Conservation (phyloP, 345 rosid species). For the Sisymbrium altissimum region DNA sequence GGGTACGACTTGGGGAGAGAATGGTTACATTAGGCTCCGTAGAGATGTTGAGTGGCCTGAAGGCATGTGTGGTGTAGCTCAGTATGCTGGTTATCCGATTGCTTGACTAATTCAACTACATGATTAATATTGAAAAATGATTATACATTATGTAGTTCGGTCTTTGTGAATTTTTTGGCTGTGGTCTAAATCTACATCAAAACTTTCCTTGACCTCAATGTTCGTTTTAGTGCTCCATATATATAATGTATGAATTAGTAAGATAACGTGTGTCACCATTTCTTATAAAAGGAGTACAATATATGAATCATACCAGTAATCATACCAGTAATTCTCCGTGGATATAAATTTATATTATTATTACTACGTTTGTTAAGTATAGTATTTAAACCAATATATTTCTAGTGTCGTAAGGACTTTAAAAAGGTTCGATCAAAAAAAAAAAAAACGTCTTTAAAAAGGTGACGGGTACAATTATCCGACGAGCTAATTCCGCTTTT, state of each 20-base stretch:
- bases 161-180: background rate
- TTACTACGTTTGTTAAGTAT: background rate
- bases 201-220: background rate
- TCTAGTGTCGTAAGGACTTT: too few relatives aligned
- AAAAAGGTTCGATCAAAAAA: too few relatives aligned
- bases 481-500: too few relatives aligned
- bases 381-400: background rate
- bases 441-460: too few relatives aligned
- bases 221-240: background rate
- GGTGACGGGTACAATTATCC: too few relatives aligned
- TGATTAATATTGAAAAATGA: background rate
- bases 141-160: background rate
- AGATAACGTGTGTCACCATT: background rate
- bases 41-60: slow-evolving; percentile 37
- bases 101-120: background rate
- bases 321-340: background rate
- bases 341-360: background rate
- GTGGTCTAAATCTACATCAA: background rate
- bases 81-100: slow-evolving; percentile 39
- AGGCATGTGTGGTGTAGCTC: slow-evolving; percentile 59
- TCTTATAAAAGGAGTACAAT: background rate
- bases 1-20: slow-evolving; percentile 56
- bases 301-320: background rate
- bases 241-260: background rate
- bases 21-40: slow-evolving; percentile 51